Percentiles rank a stretch among this genome's conserved stretches.
phyloP scores from a whole-genome alignment of 164 flowering plant genomes.

The Umbilicus rupestris region DNA sequence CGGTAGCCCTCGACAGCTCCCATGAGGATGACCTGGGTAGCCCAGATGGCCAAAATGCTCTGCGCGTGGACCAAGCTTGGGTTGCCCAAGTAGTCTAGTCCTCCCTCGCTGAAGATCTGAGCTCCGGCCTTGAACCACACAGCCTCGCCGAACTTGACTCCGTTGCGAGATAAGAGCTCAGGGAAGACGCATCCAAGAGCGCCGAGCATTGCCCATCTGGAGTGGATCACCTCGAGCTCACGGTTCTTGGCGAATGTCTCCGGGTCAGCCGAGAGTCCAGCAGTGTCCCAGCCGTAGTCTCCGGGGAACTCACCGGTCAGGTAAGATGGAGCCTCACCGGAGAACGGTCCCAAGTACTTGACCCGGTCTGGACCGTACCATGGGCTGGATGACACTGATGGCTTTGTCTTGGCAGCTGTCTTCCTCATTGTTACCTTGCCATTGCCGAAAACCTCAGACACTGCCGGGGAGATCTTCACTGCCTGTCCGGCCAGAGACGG shows the following conservation, averaged over 20 bases:
- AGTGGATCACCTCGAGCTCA: too few relatives aligned
- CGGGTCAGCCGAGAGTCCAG: conserved; percentile 1
- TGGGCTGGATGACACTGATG: too few relatives aligned
- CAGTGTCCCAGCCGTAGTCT: conserved; percentile 16
- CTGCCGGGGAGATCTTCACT: conserved; percentile 21
- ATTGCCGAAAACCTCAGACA: conserved; percentile 19
- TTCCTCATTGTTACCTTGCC: too few relatives aligned
- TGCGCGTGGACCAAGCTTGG: conserved; percentile 16
- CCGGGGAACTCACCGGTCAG: too few relatives aligned
- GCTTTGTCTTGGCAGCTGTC: too few relatives aligned
- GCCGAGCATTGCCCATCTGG: too few relatives aligned
- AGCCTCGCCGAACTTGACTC: too few relatives aligned
- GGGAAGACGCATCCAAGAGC: too few relatives aligned
- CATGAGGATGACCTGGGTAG: conserved; percentile 27
- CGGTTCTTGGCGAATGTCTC: conserved; percentile 1
- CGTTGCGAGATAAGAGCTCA: too few relatives aligned
- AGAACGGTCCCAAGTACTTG: too few relatives aligned
- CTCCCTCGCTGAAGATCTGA: conserved; percentile 8
- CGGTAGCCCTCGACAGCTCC: conserved; percentile 27
- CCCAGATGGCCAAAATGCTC: conserved; percentile 37
- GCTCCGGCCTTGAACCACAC: conserved; percentile 47
- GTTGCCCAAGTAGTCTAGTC: not conserved
- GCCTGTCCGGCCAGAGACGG: conserved; percentile 31
- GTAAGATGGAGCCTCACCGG: too few relatives aligned
- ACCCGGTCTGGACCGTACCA: too few relatives aligned